Conservation (phyloP, 2,329 filamentous ascomycete species). For the Fusarium cyanostomum region DNA sequence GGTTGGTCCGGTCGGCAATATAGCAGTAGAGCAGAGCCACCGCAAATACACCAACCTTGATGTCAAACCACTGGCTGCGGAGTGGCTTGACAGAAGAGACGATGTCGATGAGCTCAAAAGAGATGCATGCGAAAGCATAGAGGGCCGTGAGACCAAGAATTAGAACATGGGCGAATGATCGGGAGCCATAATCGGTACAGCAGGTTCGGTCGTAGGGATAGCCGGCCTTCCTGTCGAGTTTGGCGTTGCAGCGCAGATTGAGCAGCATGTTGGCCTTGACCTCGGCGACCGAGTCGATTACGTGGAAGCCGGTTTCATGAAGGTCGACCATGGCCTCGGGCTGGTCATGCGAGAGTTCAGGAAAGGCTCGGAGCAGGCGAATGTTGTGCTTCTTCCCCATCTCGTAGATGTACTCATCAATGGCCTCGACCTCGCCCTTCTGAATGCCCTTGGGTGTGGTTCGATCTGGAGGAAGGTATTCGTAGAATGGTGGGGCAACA, state of each 20-base stretch:
- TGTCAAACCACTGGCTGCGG: constrained; percentile 25
- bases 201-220: constrained; percentile 61
- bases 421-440: constrained; percentile 38
- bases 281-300: constrained; percentile 43
- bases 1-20: constrained; percentile 42
- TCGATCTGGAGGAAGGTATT: constrained; percentile 18
- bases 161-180: constrained; percentile 35
- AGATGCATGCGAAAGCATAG: constrained; percentile 33
- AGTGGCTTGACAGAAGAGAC: constrained; percentile 16
- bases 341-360: constrained; percentile 31
- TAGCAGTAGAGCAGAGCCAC: constrained; percentile 43
- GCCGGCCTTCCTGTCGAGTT: constrained; percentile 41
- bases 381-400: constrained; percentile 27
- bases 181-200: constrained; percentile 57
- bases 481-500: constrained; percentile 38
- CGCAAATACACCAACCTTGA: constrained; percentile 42
- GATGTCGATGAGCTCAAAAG: constrained; percentile 28
- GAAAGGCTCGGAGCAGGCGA: constrained; percentile 32
- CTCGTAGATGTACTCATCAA: constrained; percentile 30
- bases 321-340: constrained; percentile 37
- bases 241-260: constrained; percentile 62
- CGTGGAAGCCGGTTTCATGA: constrained; percentile 44
- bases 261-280: constrained; percentile 56
- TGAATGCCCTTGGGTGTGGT: constrained; percentile 35
- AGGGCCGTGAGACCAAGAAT: constrained; percentile 33